Evolutionary conservation across 352 stramenopile species (phyloP).

Genomic region (Pythium dissimile): DNA sequence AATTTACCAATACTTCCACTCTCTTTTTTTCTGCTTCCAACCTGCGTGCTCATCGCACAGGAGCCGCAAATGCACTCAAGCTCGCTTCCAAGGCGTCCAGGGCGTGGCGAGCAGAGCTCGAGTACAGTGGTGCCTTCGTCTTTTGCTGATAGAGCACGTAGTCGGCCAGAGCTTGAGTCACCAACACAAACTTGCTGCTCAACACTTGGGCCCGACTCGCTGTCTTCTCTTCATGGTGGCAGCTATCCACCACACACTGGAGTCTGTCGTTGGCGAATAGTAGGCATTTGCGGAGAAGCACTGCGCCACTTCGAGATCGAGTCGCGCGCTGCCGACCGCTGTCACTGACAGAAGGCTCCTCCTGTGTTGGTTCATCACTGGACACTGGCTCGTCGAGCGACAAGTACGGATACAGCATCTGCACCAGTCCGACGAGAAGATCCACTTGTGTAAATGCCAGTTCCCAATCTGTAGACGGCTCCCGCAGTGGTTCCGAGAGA

Average conservation of each 20-base stretch:
- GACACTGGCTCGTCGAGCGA: slow-evolving; percentile 14
- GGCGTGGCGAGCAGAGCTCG: neutral
- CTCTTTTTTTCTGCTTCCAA: neutral
- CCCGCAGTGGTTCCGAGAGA: neutral
- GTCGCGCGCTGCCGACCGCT: neutral
- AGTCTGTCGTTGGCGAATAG: slow-evolving; percentile 5
- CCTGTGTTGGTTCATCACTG: neutral
- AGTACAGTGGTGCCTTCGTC: slow-evolving; percentile 5
- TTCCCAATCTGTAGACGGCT: neutral
- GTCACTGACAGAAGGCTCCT: neutral
- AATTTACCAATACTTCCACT: neutral
- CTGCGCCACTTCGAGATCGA: slow-evolving; percentile 8
- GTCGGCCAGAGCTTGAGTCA: neutral
- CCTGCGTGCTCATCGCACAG: neutral
- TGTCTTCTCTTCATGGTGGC: neutral
- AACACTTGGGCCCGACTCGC: neutral
- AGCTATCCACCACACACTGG: neutral
- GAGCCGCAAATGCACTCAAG: neutral
- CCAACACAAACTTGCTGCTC: neutral
- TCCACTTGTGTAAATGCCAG: slow-evolving; percentile 5
- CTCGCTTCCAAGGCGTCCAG: slow-evolving; percentile 5
- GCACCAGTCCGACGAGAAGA: slow-evolving; percentile 19
- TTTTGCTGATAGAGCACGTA: slow-evolving; percentile 10
- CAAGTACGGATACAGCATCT: slow-evolving; percentile 3
- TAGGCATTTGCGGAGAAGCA: slow-evolving; percentile 20